phyloP scores from a whole-genome alignment of 768 basidiomycete genomes.

The Guyanaporus albipodus region DNA sequence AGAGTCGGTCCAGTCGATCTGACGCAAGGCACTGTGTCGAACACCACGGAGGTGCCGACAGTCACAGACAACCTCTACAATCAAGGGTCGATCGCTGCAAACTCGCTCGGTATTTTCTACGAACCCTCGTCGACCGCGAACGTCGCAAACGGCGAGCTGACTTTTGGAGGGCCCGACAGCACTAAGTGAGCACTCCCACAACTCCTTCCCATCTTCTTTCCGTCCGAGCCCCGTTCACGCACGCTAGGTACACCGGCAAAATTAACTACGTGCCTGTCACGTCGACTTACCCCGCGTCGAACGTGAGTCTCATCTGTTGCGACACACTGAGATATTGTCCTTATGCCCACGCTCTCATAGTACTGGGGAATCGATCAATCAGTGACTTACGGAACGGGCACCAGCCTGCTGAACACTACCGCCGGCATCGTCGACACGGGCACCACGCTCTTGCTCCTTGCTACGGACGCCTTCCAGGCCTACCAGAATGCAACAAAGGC shows the following conservation, averaged over 20 bases:
- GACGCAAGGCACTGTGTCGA: conserved; percentile 41
- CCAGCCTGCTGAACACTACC: conserved; percentile 33
- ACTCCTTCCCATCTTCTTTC: background rate
- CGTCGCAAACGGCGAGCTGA: conserved; percentile 50
- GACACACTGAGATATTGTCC: background rate
- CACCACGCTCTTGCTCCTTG: conserved; percentile 52
- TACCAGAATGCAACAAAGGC: conserved; percentile 56
- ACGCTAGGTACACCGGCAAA: conserved; percentile 29
- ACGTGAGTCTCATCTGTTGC: conserved; percentile 12
- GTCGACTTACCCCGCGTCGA: conserved; percentile 41
- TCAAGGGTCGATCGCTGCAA: conserved; percentile 42
- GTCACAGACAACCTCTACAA: conserved; percentile 52
- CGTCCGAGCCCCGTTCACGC: background rate
- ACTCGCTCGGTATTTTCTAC: conserved; percentile 51
- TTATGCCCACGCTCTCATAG: conserved; percentile 2
- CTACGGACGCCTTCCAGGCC: conserved; percentile 53
- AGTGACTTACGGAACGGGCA: conserved; percentile 34
- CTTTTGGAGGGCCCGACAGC: conserved; percentile 49
- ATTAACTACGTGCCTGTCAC: conserved; percentile 42
- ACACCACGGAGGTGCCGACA: conserved; percentile 42
- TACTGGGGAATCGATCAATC: conserved; percentile 48
- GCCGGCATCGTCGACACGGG: conserved; percentile 53
- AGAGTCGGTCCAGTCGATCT: conserved; percentile 52
- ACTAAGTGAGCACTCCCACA: conserved; percentile 32
- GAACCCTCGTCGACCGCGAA: conserved; percentile 39